Base-by-base conservation (phyloP, 192 early-diverging fungal genomes). In the Glomus cerebriforme region DNA sequence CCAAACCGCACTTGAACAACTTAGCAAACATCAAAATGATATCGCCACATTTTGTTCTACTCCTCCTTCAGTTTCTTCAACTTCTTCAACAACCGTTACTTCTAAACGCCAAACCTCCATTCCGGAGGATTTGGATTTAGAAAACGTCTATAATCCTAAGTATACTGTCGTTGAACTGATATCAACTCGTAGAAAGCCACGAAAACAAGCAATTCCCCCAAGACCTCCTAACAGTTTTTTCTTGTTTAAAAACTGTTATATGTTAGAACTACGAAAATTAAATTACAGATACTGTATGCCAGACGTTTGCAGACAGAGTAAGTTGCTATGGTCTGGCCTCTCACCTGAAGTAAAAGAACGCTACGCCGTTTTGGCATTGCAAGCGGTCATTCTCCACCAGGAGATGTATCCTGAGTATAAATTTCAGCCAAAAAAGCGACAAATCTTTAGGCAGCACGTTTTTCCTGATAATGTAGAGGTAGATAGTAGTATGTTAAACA, bases 231-330 rank as follows among this genome's bases (percentile, higher is more conserved):
- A 70, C 6, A 3, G 15, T 0, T 70, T 27, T 10, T 70, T 70
- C 9, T 13, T 70, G 2, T 39, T 70, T 22, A 70, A 70, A 6
- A 70, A 70, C 3, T 70, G 68, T 49, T 70, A 70, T 15, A 70
- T 70, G 68, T 10, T 70, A 2, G 68, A 70, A 70, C 31, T 70
- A 13, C 7, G 39, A 26, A 45, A 47, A 12, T 13, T 70, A 3
- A 43, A 43, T 0, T 45, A 26, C 4, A 2, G 37, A 8, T 70
- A 7, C 0, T 24, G 24, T 0, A 70, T 70, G 68, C 68, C 68
- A 0, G 39, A 39, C 0, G 13, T 70, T 15, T 70, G 68, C 12
- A 0, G 8, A 0, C 68, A 70, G 4, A 45, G 37, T 0, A 70
- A 70, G 10, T 7, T 47, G 4, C 0, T 70, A 1, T 70, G 68